Conservation (phyloP, 768 basidiomycete genomes). For the Podaxis pistillaris region DNA sequence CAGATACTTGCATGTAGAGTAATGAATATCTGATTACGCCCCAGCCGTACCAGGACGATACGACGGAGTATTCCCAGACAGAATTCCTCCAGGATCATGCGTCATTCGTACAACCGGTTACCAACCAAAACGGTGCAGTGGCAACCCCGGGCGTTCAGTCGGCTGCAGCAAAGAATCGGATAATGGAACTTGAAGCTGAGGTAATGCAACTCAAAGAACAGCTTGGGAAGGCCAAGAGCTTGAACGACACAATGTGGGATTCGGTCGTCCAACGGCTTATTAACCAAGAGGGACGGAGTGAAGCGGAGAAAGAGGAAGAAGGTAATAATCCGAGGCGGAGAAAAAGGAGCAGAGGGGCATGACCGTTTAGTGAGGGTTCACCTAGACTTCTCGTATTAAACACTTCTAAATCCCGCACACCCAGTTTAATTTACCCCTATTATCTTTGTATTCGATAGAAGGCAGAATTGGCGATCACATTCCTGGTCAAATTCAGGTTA, state of each 20-base stretch:
- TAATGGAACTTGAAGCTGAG: slow-evolving; percentile 73
- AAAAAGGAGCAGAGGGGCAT: slow-evolving; percentile 27
- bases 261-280: slow-evolving; percentile 68
- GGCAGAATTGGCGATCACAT: no score
- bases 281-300: slow-evolving; percentile 18
- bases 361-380: neutral
- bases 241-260: slow-evolving; percentile 95
- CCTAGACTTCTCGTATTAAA: neutral
- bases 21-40: neutral
- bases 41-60: slow-evolving; percentile 31
- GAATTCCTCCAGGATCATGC: slow-evolving; percentile 66
- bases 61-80: slow-evolving; percentile 42
- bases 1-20: neutral
- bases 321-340: slow-evolving; percentile 13
- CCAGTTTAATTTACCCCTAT: neutral
- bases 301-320: slow-evolving; percentile 20
- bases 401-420: neutral
- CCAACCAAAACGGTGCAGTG: slow-evolving; percentile 21
- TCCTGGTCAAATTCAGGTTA: no score
- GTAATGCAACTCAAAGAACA: slow-evolving; percentile 64
- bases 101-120: slow-evolving; percentile 55
- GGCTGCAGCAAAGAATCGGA: slow-evolving; percentile 48
- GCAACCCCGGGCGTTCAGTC: slow-evolving; percentile 17
- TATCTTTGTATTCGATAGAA: neutral
- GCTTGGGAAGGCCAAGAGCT: slow-evolving; percentile 80